These are phyloP conservation scores for Mycena maculata DNA, from an alignment of 768 basidiomycete species.

Conservation along the genomic window DNA sequence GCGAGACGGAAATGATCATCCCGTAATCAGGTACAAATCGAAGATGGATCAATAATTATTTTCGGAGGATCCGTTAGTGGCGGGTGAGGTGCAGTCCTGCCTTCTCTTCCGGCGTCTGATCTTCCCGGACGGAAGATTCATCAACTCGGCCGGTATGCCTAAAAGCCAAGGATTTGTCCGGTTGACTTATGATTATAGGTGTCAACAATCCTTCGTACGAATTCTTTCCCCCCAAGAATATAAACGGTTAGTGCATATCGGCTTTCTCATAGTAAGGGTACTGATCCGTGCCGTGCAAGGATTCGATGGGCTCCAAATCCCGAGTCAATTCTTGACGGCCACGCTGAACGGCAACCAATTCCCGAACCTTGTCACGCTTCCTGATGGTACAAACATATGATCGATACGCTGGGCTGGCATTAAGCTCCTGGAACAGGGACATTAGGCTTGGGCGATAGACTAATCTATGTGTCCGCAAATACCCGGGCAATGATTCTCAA, in stretches of 20 bases:
- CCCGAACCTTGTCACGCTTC: constrained; percentile 48
- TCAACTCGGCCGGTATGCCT: constrained; percentile 52
- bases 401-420: too few relatives aligned
- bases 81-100: constrained; percentile 25
- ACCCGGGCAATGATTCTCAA: constrained; percentile 57
- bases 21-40: constrained; percentile 33
- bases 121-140: constrained; percentile 58
- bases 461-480: constrained; percentile 55
- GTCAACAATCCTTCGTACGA: constrained; percentile 69
- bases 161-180: not conserved
- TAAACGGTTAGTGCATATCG: constrained; percentile 42
- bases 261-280: not conserved
- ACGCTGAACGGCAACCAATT: constrained; percentile 33
- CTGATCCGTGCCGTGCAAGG: constrained; percentile 20
- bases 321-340: constrained; percentile 22
- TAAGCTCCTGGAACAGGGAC: too few relatives aligned
- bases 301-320: constrained; percentile 38
- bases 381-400: constrained; percentile 57
- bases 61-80: constrained; percentile 32
- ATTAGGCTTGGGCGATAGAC: too few relatives aligned
- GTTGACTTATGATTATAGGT: constrained; percentile 47
- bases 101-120: not conserved
- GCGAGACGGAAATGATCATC: not conserved
- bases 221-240: constrained; percentile 55
- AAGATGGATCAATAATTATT: constrained; percentile 40